Conservation (phyloP, 257 asterid genomes). For the Primulina tabacum region DNA sequence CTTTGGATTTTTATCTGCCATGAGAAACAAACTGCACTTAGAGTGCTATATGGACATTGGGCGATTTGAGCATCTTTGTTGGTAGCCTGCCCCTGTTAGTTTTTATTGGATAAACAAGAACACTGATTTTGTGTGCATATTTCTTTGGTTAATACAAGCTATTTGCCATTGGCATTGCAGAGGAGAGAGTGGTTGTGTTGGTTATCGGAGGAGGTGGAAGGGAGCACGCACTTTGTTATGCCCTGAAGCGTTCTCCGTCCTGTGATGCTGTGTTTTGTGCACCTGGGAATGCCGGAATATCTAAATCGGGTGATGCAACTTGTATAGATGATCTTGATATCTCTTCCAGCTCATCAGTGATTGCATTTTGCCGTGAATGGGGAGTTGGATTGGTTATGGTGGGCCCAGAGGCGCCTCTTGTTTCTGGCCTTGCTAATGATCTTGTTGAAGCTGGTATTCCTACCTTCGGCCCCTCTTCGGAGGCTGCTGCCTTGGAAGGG, state of each 20-base stretch:
- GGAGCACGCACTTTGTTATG: conserved; percentile 88
- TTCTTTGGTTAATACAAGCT: background rate
- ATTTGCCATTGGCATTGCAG: conserved; percentile 36
- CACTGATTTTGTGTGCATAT: background rate
- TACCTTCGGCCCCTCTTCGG: conserved; percentile 90
- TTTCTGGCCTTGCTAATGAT: conserved; percentile 87
- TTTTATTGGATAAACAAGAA: background rate
- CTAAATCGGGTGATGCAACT: conserved; percentile 79
- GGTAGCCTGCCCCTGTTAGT: background rate
- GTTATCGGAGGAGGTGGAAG: conserved; percentile 99
- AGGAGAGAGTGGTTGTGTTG: conserved; percentile 69
- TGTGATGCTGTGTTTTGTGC: conserved; percentile 90
- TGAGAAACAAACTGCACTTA: background rate
- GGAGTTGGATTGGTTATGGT: conserved; percentile 80
- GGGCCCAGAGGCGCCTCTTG: conserved; percentile 97
- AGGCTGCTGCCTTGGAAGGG: conserved; percentile 96
- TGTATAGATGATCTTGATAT: conserved; percentile 68
- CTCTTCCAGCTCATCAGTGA: conserved; percentile 65
- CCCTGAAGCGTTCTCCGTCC: conserved; percentile 73
- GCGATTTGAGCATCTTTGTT: background rate
- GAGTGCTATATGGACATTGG: background rate
- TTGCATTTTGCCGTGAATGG: conserved; percentile 74
- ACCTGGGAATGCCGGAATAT: conserved; percentile 92
- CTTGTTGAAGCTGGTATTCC: conserved; percentile 83
- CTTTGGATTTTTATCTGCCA: no score